Evolutionary conservation across 2,329 filamentous ascomycete genomes (phyloP), one percentile per base, ranked within the genome.

Genomic region (Cladosporium sp.): DNA sequence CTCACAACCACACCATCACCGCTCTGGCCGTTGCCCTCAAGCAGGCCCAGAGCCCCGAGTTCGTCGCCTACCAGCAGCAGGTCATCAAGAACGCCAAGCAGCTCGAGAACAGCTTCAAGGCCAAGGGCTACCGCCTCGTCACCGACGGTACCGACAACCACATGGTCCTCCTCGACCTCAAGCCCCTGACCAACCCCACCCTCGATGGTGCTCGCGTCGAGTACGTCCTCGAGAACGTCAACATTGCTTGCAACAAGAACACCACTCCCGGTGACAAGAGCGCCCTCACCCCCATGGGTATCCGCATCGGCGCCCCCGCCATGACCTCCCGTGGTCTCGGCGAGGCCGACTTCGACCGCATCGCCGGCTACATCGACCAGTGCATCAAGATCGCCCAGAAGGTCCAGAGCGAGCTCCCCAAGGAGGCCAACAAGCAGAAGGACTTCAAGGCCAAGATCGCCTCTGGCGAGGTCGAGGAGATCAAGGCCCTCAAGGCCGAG

Each of bases 231-330:
- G 93, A 98, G 78, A 87, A 94, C 71, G 93, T 96, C 74, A 95
- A 95, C 79, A 95, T 98, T 71, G 91, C 93, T 55, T 95, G 90
- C 82, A 98, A 98, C 84, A 98, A 98, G 84, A 98, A 98, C 83
- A 86, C 88, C 54, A 93, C 95, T 53, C 93, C 93, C 35, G 93
- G 93, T 29, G 93, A 98, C 80, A 96, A 95, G 80, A 95, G 88
- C 52, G 93, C 93, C 42, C 82, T 98, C 60, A 95, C 89, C 57
- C 93, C 93, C 49, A 89, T 85, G 66, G 93, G 93, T 77, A 85
- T 98, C 71, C 89, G 93, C 62, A 95, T 98, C 64, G 93, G 93
- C 66, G 93, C 91, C 39, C 93, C 93, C 41, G 93, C 93, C 70
- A 98, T 98, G 93, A 95, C 91, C 52, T 90, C 83, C 64, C 86